phyloP scores from a whole-genome alignment of 192 early-diverging fungal species.

The Martensiomyces pterosporus region DNA sequence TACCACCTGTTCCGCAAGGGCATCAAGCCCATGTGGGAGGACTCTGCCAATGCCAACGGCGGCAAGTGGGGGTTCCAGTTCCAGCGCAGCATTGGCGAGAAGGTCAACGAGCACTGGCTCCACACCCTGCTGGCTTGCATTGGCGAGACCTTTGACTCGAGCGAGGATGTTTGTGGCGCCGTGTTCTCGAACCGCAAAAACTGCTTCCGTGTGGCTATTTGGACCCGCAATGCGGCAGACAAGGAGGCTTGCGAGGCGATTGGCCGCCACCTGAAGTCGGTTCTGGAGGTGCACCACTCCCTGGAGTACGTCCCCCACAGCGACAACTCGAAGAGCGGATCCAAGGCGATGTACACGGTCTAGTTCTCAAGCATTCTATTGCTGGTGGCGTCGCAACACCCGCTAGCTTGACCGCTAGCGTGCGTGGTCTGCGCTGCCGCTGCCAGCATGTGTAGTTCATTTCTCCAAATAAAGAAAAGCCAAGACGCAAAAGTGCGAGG shows the following conservation, averaged over 20 bases:
- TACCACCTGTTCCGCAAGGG: constrained; percentile 94
- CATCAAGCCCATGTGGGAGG: constrained; percentile 93
- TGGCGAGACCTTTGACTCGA: constrained; percentile 77
- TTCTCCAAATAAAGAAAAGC: neutral
- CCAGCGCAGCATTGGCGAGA: constrained; percentile 65
- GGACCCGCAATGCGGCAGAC: constrained; percentile 59
- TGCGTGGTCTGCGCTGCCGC: no score
- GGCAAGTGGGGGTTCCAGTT: constrained; percentile 86
- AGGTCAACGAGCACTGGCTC: constrained; percentile 83
- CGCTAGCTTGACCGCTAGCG: no score
- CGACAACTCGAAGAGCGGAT: constrained; percentile 34
- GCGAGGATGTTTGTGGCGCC: constrained; percentile 81
- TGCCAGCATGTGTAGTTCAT: neutral
- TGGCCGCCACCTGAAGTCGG: constrained; percentile 57
- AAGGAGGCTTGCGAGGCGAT: constrained; percentile 35
- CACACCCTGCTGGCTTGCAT: constrained; percentile 81
- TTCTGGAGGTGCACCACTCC: constrained; percentile 43
- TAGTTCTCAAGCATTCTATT: no score
- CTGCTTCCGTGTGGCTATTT: constrained; percentile 81
- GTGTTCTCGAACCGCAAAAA: constrained; percentile 83
- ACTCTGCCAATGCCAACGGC: constrained; percentile 81
- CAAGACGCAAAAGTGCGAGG: neutral
- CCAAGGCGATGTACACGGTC: constrained; percentile 27
- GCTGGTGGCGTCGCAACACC: no score
- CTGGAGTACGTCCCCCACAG: constrained; percentile 60